These are phyloP conservation scores for Neonectria coccinea DNA, from an alignment of 2,329 filamentous ascomycete genomes.

Conservation along the genomic window DNA sequence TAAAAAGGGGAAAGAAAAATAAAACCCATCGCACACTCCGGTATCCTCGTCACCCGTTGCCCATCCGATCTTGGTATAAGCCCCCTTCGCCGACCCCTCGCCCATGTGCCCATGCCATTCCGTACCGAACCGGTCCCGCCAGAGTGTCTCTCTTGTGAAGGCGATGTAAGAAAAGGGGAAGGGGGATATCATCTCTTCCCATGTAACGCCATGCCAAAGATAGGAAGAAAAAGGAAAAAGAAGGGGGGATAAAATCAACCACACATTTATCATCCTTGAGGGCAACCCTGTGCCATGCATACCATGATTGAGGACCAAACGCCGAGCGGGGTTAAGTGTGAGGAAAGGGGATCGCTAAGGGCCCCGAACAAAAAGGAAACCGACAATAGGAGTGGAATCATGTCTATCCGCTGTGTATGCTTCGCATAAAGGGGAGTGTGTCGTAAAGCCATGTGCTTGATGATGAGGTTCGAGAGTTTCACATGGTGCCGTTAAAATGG, in stretches of 20 bases:
- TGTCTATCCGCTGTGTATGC: slow-evolving; percentile 24
- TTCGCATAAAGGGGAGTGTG: slow-evolving; percentile 9
- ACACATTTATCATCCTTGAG: slow-evolving; percentile 28
- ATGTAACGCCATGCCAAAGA: slow-evolving; percentile 41
- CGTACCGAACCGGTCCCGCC: slow-evolving; percentile 10
- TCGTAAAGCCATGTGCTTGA: slow-evolving; percentile 17
- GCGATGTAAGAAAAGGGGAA: slow-evolving; percentile 34
- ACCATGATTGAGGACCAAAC: slow-evolving; percentile 31
- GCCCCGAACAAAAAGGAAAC: slow-evolving; percentile 5
- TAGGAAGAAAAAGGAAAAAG: slow-evolving; percentile 14
- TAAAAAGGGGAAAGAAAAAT: slow-evolving; percentile 3
- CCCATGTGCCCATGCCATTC: slow-evolving; percentile 13
- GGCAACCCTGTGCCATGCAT: slow-evolving; percentile 26
- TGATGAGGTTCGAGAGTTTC: slow-evolving; percentile 7
- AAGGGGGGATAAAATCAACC: slow-evolving; percentile 11
- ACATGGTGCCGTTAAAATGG: slow-evolving; percentile 8
- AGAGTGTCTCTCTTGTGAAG: slow-evolving; percentile 9
- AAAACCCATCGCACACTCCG: slow-evolving; percentile 7
- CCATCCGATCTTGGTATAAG: slow-evolving; percentile 23
- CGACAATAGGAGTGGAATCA: slow-evolving; percentile 9
- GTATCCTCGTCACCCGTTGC: slow-evolving; percentile 4
- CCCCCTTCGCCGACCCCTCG: slow-evolving; percentile 8
- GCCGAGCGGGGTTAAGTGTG: slow-evolving; percentile 34
- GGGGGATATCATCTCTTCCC: slow-evolving; percentile 47
- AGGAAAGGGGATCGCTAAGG: slow-evolving; percentile 9